Conservation (phyloP, 2,329 filamentous ascomycete genomes). For the Botrytis deweyae region DNA sequence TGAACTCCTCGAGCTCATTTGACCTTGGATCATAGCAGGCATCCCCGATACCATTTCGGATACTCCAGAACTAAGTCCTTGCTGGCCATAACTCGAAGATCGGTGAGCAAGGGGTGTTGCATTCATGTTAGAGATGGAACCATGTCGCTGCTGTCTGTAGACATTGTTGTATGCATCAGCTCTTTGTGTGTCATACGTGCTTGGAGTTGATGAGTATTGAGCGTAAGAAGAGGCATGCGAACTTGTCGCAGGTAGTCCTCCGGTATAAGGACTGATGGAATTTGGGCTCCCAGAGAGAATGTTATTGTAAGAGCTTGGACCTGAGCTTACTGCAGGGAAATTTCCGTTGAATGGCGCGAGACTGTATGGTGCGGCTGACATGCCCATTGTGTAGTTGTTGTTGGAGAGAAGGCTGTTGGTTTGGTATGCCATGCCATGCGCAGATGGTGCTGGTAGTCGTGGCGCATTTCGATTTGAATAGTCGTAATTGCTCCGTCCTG, state of each 20-base stretch:
- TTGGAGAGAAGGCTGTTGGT: conserved; percentile 26
- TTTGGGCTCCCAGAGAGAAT: neutral
- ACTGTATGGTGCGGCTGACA: conserved; percentile 27
- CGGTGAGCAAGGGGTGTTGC: conserved; percentile 29
- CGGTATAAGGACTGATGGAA: conserved; percentile 22
- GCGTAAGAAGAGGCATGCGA: conserved; percentile 26
- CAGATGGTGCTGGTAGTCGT: conserved; percentile 35
- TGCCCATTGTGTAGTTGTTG: conserved; percentile 29
- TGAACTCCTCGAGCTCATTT: conserved; percentile 1
- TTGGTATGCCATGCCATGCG: conserved; percentile 27
- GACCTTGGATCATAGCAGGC: conserved; percentile 9
- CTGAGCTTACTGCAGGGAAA: conserved; percentile 6
- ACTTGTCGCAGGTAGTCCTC: neutral
- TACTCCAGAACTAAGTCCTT: conserved; percentile 8
- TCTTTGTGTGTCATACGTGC: conserved; percentile 33
- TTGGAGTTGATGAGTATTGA: conserved; percentile 30
- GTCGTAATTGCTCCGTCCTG: conserved; percentile 19
- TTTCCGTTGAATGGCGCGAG: conserved; percentile 20
- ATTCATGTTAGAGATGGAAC: conserved; percentile 31
- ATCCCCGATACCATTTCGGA: conserved; percentile 3
- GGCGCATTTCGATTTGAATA: conserved; percentile 33
- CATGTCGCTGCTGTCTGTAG: conserved; percentile 33
- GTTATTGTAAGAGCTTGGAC: conserved; percentile 15
- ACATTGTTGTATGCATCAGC: conserved; percentile 29
- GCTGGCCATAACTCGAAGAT: conserved; percentile 29